phyloP scores from a whole-genome alignment of 306 rosid genomes.

The Urtica urens region DNA sequence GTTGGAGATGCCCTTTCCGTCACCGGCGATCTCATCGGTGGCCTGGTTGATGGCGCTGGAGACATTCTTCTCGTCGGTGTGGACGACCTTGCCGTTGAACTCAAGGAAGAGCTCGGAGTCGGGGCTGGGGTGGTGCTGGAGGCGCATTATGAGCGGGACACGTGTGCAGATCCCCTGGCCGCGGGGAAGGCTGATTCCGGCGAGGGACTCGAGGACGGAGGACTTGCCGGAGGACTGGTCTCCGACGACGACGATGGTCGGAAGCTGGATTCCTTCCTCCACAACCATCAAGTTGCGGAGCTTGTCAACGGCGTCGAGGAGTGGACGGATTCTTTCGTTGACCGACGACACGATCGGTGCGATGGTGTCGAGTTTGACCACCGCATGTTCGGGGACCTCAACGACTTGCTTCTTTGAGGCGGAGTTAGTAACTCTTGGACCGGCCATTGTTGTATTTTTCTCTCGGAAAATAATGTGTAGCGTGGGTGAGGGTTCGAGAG shows the following conservation, averaged over 20 bases:
- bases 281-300: slow-evolving; percentile 2
- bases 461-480: neutral
- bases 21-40: slow-evolving; percentile 17
- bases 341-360: slow-evolving; percentile 1
- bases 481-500: no score
- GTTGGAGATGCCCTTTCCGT: slow-evolving; percentile 11
- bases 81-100: slow-evolving; percentile 2
- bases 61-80: slow-evolving; percentile 2
- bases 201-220: slow-evolving; percentile 4
- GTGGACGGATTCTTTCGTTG: slow-evolving; percentile 2
- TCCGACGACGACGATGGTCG: slow-evolving; percentile 10
- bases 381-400: neutral
- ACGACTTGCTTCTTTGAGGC: neutral
- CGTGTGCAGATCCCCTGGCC: slow-evolving; percentile 11
- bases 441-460: neutral
- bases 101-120: slow-evolving; percentile 10
- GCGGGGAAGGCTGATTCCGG: slow-evolving; percentile 1
- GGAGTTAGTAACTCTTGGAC: neutral
- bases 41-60: slow-evolving; percentile 8
- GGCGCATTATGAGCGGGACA: slow-evolving; percentile 20
- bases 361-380: neutral
- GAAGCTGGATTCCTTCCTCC: slow-evolving; percentile 8
- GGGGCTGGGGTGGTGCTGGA: slow-evolving; percentile 8
- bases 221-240: slow-evolving; percentile 11
- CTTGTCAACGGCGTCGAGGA: slow-evolving; percentile 6